Percentiles rank a stretch among this genome's conserved stretches.
Conservation (phyloP, 345 rosid genomes). For the Lumnitzera littorea region DNA sequence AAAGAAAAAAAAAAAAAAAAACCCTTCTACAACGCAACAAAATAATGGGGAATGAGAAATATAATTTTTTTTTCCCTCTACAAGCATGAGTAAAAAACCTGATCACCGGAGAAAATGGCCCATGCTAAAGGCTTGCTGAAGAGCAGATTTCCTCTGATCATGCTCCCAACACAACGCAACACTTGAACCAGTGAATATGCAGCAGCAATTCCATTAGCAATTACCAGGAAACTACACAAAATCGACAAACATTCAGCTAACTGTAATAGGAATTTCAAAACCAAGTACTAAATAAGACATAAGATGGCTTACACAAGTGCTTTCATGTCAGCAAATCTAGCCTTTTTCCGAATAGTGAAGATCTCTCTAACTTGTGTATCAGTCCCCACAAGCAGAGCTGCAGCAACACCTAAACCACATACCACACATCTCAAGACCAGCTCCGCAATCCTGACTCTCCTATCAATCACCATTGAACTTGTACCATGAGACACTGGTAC, state of each 20-base stretch:
- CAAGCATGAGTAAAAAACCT: conserved; percentile 29
- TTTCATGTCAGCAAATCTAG: conserved; percentile 84
- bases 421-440: conserved; percentile 62
- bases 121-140: conserved; percentile 75
- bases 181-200: conserved; percentile 67
- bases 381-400: conserved; percentile 66
- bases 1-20: conserved; percentile 1
- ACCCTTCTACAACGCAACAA: too few relatives aligned
- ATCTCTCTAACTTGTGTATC: conserved; percentile 65
- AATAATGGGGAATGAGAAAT: too few relatives aligned
- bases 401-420: conserved; percentile 39
- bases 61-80: too few relatives aligned
- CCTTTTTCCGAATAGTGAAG: conserved; percentile 65
- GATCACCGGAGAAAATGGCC: conserved; percentile 84
- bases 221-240: conserved; percentile 64
- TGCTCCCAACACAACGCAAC: conserved; percentile 62
- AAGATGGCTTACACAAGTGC: conserved; percentile 66
- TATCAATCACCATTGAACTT: conserved; percentile 49
- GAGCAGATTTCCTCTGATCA: conserved; percentile 55
- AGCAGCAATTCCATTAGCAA: conserved; percentile 62
- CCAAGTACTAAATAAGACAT: neutral
- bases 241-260: neutral
- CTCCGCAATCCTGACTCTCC: conserved; percentile 67
- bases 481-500: conserved; percentile 46
- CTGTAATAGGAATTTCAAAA: neutral